Evolutionary conservation across 495 filamentous ascomycete species (phyloP).

Genomic region (Rostrohypoxylon terebratum): DNA sequence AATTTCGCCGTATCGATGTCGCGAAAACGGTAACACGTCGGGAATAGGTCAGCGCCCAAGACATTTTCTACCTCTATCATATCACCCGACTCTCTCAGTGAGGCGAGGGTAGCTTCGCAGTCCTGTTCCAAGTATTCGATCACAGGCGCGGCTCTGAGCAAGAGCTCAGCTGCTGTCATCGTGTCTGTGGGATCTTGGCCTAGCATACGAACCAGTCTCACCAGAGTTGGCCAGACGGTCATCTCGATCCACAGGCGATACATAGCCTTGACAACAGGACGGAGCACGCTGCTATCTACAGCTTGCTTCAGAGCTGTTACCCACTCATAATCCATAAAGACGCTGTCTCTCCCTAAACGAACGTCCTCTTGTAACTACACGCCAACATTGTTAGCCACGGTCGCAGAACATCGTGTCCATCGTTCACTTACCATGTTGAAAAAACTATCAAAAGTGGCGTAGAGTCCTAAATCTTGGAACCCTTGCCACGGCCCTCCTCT

Average conservation of each 20-base stretch:
- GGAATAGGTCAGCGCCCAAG: conserved; percentile 32
- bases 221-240: conserved; percentile 45
- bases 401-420: background rate
- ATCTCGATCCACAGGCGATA: conserved; percentile 47
- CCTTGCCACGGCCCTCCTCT: conserved; percentile 40
- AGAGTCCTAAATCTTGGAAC: conserved; percentile 38
- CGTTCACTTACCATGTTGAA: conserved; percentile 45
- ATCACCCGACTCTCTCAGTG: conserved; percentile 35
- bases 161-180: conserved; percentile 39
- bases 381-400: background rate
- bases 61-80: conserved; percentile 38
- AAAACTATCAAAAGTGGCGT: conserved; percentile 45
- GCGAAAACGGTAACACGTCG: conserved; percentile 45
- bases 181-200: conserved; percentile 36
- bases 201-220: conserved; percentile 35
- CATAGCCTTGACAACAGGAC: conserved; percentile 35
- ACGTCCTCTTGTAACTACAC: conserved; percentile 50
- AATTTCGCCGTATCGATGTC: conserved; percentile 47
- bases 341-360: conserved; percentile 44
- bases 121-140: conserved; percentile 37
- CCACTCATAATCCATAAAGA: conserved; percentile 44
- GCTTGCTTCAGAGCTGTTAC: conserved; percentile 31
- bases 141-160: conserved; percentile 36
- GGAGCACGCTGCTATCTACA: conserved; percentile 30
- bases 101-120: conserved; percentile 35